Evolutionary conservation across 192 early-diverging fungal genomes (phyloP), one percentile per base, ranked within the genome.

Genomic region (Coemansia sp.): DNA sequence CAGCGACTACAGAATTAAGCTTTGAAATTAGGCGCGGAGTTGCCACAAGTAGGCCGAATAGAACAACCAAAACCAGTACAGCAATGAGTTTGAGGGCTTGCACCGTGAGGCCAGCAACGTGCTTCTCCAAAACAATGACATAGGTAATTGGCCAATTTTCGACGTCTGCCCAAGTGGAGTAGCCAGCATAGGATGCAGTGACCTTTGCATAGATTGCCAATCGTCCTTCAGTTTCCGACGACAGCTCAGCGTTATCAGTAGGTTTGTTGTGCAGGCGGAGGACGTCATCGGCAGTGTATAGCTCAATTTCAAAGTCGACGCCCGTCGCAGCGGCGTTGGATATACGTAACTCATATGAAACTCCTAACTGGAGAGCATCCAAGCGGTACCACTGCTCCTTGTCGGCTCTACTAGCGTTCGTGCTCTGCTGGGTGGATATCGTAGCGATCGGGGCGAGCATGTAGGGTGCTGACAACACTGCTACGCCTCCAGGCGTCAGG

Each of bases 241-340:
- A 16, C 24, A 33, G 24, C 11, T 57, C 27, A 13, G 53, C 4
- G 53, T 9, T 33, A 15, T 3, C 34, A 18, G 5, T 11, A 13
- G 58, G 63, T 18, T 65, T 2, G 27, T 62, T 53, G 46, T 43
- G 27, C 27, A 65, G 41, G 1, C 18, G 10, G 11, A 53, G 31
- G 18, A 80, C 11, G 9, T 69, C 55, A 5, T 61, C 53, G 9
- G 52, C 43, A 1, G 70, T 36, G 24, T 69, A 83, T 22, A 83
- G 39, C 34, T 71, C 47, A 12, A 83, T 69, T 2, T 40, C 34
- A 50, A 78, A 83, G 31, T 71, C 62, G 2, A 76, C 61, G 1
- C 76, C 76, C 16, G 67, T 68, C 11, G 76, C 72, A 18, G 81
- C 81, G 3, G 81, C 76, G 40, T 83, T 75, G 27, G 81, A 83